Percentiles rank a stretch among this genome's conserved stretches.
phyloP scores from a whole-genome alignment of 306 rosid genomes.

The Crotalaria pallida region DNA sequence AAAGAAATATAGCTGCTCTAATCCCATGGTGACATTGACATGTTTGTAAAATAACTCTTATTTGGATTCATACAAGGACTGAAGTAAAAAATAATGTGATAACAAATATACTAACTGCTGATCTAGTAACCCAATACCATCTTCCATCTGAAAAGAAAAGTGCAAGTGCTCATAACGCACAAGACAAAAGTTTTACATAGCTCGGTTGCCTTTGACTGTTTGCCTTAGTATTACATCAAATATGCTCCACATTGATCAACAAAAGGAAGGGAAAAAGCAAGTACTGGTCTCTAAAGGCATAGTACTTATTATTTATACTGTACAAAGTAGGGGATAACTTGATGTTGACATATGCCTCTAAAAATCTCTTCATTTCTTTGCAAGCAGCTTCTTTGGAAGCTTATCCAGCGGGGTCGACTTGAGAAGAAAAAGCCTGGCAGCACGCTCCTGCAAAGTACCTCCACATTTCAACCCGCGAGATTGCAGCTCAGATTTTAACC shows the following conservation, averaged over 20 bases:
- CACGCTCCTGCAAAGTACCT: constrained; percentile 85
- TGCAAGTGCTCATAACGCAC: not conserved
- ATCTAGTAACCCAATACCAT: not conserved
- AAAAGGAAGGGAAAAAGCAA: constrained; percentile 2
- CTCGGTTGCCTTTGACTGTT: constrained; percentile 18
- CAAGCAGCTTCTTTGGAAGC: constrained; percentile 79
- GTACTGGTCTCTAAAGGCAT: not conserved
- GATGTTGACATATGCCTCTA: not conserved
- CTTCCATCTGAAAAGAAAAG: not conserved
- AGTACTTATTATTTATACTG: constrained; percentile 12
- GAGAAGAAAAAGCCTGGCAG: constrained; percentile 86
- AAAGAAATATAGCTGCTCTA: not conserved
- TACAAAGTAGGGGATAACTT: constrained; percentile 7
- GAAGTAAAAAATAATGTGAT: not conserved
- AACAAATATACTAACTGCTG: not conserved
- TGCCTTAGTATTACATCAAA: constrained; percentile 10
- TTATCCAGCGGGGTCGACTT: constrained; percentile 71
- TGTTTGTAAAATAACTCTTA: not conserved
- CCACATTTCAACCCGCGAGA: constrained; percentile 81
- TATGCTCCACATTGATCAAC: not conserved
- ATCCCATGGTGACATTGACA: not conserved
- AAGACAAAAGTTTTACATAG: constrained; percentile 13
- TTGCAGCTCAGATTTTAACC: constrained; percentile 75
- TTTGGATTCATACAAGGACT: not conserved
- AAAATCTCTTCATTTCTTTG: constrained; percentile 47